Evolutionary conservation across 2,329 filamentous ascomycete species (phyloP).

Genomic region (Fusarium sp.): DNA sequence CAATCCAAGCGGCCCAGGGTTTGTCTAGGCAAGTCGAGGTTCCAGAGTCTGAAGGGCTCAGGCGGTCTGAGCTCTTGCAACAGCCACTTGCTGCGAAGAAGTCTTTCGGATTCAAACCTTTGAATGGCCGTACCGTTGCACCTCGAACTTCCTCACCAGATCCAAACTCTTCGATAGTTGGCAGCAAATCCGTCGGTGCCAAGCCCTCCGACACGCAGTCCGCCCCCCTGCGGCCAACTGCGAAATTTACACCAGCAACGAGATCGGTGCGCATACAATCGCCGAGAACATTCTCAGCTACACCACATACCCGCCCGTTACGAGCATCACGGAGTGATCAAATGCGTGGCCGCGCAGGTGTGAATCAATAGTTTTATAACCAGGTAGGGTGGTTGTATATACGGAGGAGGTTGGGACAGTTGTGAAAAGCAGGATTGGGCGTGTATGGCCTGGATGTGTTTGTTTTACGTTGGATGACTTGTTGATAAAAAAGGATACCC

Average conservation of each 20-base stretch:
- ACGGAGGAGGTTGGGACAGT: not conserved
- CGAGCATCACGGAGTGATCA: slow-evolving; percentile 10
- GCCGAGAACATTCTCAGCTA: slow-evolving; percentile 32
- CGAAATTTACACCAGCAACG: slow-evolving; percentile 19
- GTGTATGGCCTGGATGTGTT: slow-evolving; percentile 22
- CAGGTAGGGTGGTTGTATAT: not conserved
- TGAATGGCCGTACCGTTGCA: slow-evolving; percentile 14
- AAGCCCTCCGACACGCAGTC: slow-evolving; percentile 29
- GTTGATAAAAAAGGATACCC: slow-evolving; percentile 43
- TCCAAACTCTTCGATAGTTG: not conserved
- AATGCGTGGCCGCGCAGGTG: slow-evolving; percentile 13
- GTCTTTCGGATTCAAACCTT: slow-evolving; percentile 20
- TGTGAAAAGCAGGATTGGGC: slow-evolving; percentile 6
- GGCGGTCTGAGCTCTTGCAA: not conserved
- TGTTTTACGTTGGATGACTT: slow-evolving; percentile 36
- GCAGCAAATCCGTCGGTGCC: slow-evolving; percentile 38
- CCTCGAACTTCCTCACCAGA: slow-evolving; percentile 25
- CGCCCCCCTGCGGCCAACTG: slow-evolving; percentile 17
- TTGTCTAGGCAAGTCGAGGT: not conserved
- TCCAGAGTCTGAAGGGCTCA: not conserved
- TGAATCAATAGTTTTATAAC: slow-evolving; percentile 20
- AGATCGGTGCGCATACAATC: slow-evolving; percentile 44
- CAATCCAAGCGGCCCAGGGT: not conserved
- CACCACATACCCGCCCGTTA: slow-evolving; percentile 16
- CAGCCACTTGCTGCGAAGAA: slow-evolving; percentile 19